Evolutionary conservation across 306 rosid species (phyloP).

Genomic region (Rosa persica): DNA sequence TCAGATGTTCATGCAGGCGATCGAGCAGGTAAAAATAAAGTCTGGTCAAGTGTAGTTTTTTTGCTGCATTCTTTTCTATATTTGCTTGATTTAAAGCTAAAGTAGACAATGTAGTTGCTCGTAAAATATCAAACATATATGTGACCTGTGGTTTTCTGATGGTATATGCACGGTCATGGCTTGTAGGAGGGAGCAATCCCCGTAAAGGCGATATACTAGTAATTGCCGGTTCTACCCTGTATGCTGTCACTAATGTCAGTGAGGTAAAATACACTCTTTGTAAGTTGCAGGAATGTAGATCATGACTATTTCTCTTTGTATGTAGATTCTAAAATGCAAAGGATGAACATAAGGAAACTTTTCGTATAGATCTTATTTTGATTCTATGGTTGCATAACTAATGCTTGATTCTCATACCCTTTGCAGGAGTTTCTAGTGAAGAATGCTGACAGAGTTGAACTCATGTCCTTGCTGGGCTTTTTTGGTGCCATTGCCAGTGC

Average conservation of each 20-base stretch:
- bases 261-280: conserved; percentile 46
- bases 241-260: conserved; percentile 83
- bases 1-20: conserved; percentile 93
- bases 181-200: conserved; percentile 79
- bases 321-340: neutral
- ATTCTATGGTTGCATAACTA: neutral
- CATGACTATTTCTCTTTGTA: neutral
- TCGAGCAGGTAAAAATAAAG: conserved; percentile 55
- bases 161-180: conserved; percentile 24
- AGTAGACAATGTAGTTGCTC: conserved; percentile 3
- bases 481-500: conserved; percentile 83
- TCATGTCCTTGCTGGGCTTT: conserved; percentile 80
- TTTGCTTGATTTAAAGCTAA: neutral
- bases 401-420: conserved; percentile 17
- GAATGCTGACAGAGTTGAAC: conserved; percentile 84
- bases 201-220: conserved; percentile 68
- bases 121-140: conserved; percentile 9
- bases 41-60: neutral
- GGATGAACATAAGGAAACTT: neutral
- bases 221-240: conserved; percentile 76
- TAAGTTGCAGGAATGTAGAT: neutral
- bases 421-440: conserved; percentile 87
- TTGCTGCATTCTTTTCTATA: conserved; percentile 1
- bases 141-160: conserved; percentile 24
- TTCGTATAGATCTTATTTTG: neutral